Evolutionary conservation across 331 rosid genomes (phyloP).

Genomic region (Pyracantha coccinea): DNA sequence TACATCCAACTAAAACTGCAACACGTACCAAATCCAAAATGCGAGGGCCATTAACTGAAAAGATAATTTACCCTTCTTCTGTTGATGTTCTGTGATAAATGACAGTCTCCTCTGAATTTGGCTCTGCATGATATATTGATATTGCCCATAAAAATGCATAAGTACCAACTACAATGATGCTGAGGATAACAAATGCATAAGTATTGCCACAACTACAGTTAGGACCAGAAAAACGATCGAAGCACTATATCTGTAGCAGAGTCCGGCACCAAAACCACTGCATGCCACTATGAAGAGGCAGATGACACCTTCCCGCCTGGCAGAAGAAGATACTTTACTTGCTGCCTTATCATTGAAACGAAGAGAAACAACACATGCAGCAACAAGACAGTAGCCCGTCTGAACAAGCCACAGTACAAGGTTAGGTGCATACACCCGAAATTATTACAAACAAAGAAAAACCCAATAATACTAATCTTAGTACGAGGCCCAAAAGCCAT

Average conservation of each 20-base stretch:
- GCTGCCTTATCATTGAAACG: constrained; percentile 70
- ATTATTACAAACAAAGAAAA: not conserved
- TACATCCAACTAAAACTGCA: constrained; percentile 7
- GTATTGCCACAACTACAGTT: constrained; percentile 37
- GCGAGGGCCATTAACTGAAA: not conserved
- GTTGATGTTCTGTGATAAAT: constrained; percentile 38
- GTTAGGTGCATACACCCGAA: constrained; percentile 3
- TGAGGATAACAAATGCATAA: constrained; percentile 68
- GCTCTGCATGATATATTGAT: constrained; percentile 81
- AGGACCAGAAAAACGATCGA: constrained; percentile 37
- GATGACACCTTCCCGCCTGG: constrained; percentile 68
- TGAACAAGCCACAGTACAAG: constrained; percentile 24
- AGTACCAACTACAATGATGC: constrained; percentile 40
- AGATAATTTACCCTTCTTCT: constrained; percentile 24
- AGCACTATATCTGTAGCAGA: constrained; percentile 42
- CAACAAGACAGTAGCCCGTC: constrained; percentile 94
- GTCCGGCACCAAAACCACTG: constrained; percentile 72
- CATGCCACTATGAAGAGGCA: constrained; percentile 58
- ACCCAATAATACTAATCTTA: not conserved
- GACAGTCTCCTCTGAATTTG: constrained; percentile 41
- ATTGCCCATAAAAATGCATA: constrained; percentile 88
- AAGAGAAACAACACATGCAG: constrained; percentile 85
- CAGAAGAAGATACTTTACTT: constrained; percentile 40
- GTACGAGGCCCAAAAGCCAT: not conserved
- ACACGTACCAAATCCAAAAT: not conserved